Conservation (phyloP, 2,329 filamentous ascomycete genomes). For the Ophidiomyces ophidiicola region DNA sequence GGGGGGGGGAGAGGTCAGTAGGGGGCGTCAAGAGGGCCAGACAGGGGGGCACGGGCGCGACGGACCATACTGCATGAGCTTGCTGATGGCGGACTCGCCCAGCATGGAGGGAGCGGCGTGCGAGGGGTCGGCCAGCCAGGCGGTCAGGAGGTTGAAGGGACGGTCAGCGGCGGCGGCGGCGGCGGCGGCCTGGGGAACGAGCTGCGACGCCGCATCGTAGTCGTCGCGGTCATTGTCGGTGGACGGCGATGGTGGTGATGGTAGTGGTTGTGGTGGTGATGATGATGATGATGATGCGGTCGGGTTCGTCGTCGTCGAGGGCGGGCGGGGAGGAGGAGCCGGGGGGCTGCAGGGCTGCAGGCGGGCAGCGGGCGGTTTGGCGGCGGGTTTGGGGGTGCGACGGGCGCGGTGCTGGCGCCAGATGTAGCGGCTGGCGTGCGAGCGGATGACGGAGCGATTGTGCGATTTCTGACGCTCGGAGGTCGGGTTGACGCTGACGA, state of each 20-base stretch:
- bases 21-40: no score
- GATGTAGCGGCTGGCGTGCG: constrained; percentile 18
- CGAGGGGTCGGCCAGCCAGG: constrained; percentile 12
- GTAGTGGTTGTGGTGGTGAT: no score
- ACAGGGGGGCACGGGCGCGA: no score
- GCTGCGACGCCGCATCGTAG: no score
- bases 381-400: constrained; percentile 5
- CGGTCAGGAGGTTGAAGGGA: constrained; percentile 14
- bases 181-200: neutral
- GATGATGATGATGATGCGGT: no score
- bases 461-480: constrained; percentile 16
- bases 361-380: neutral
- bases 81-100: constrained; percentile 14
- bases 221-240: no score
- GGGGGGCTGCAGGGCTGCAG: no score
- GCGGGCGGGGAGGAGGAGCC: no score
- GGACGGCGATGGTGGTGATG: no score
- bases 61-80: constrained; percentile 17
- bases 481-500: constrained; percentile 17
- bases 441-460: constrained; percentile 17
- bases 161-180: constrained; percentile 4
- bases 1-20: no score
- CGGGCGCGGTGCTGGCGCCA: constrained; percentile 17
- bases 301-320: no score
- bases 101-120: constrained; percentile 15